A percentile compares a stretch with the other conserved stretches of the same genome.
These are phyloP conservation scores for Sphagnum magellanicum DNA, from an alignment of 228 moss, liverwort and hornwort species.

Conservation along the genomic window DNA sequence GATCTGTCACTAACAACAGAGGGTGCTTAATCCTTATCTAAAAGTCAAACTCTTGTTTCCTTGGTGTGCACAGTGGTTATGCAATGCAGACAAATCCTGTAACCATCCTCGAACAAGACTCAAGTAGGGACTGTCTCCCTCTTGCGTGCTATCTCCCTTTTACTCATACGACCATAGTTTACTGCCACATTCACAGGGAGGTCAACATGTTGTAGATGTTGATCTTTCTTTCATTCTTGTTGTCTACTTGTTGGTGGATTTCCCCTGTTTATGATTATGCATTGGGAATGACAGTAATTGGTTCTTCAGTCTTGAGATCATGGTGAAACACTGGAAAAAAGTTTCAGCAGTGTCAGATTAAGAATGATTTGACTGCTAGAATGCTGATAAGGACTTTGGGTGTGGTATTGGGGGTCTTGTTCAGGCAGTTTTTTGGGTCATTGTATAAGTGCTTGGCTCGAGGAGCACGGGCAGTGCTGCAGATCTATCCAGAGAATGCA, in stretches of 20 bases:
- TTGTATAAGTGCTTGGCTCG: conserved; percentile 71
- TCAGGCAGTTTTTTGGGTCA: conserved; percentile 67
- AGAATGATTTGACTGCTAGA: too few relatives aligned
- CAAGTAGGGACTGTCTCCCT: conserved; percentile 31
- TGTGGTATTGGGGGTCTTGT: not conserved
- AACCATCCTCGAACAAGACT: conserved; percentile 73
- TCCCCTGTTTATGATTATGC: too few relatives aligned
- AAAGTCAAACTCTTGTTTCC: not conserved
- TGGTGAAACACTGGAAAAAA: too few relatives aligned
- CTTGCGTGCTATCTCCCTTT: not conserved
- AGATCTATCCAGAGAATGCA: conserved; percentile 76
- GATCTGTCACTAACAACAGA: not conserved
- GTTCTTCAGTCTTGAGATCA: too few relatives aligned
- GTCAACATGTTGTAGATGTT: too few relatives aligned
- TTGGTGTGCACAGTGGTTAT: conserved; percentile 62
- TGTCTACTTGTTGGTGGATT: too few relatives aligned
- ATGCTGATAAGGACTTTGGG: too few relatives aligned
- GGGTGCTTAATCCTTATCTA: not conserved
- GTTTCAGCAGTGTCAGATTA: too few relatives aligned
- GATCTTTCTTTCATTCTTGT: too few relatives aligned
- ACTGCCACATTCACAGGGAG: too few relatives aligned
- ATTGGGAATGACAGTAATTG: too few relatives aligned
- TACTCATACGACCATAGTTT: too few relatives aligned
- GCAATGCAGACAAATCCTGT: conserved; percentile 87
- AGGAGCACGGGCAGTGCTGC: conserved; percentile 80